These are phyloP conservation scores for Taxawa tesnikishii DNA, from an alignment of 2,329 filamentous ascomycete genomes.

Conservation along the genomic window DNA sequence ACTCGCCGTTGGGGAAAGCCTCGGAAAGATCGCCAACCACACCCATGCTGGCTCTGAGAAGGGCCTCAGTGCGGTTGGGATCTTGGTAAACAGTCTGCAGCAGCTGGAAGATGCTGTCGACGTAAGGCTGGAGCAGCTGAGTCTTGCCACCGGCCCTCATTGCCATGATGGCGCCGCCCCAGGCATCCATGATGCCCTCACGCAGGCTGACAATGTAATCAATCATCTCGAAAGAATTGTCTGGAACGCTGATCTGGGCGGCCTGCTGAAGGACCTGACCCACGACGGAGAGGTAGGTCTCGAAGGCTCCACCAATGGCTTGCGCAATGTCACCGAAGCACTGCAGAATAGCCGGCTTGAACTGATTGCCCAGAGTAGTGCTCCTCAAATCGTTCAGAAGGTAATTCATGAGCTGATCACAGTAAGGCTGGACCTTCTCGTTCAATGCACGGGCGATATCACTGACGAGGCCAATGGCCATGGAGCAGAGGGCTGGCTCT, in stretches of 20 bases:
- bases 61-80: slow-evolving; percentile 75
- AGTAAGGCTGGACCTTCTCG: slow-evolving; percentile 84
- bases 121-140: slow-evolving; percentile 59
- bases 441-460: slow-evolving; percentile 90
- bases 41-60: slow-evolving; percentile 92
- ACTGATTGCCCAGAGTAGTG: slow-evolving; percentile 79
- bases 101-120: slow-evolving; percentile 77
- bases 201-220: slow-evolving; percentile 92
- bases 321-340: slow-evolving; percentile 97
- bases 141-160: slow-evolving; percentile 74
- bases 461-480: slow-evolving; percentile 94
- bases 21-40: slow-evolving; percentile 94
- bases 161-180: slow-evolving; percentile 91
- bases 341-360: slow-evolving; percentile 95
- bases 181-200: slow-evolving; percentile 98
- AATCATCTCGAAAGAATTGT: slow-evolving; percentile 76
- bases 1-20: slow-evolving; percentile 82
- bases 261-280: slow-evolving; percentile 91
- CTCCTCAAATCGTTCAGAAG: slow-evolving; percentile 84
- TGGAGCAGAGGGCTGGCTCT: slow-evolving; percentile 83
- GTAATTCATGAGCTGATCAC: slow-evolving; percentile 97
- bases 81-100: slow-evolving; percentile 72
- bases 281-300: slow-evolving; percentile 85
- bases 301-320: slow-evolving; percentile 82
- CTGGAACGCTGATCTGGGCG: slow-evolving; percentile 63